A percentile compares a stretch with the other conserved stretches of the same genome.
phyloP scores from a whole-genome alignment of 2,329 filamentous ascomycete species.

The Paradendryphiella salina region DNA sequence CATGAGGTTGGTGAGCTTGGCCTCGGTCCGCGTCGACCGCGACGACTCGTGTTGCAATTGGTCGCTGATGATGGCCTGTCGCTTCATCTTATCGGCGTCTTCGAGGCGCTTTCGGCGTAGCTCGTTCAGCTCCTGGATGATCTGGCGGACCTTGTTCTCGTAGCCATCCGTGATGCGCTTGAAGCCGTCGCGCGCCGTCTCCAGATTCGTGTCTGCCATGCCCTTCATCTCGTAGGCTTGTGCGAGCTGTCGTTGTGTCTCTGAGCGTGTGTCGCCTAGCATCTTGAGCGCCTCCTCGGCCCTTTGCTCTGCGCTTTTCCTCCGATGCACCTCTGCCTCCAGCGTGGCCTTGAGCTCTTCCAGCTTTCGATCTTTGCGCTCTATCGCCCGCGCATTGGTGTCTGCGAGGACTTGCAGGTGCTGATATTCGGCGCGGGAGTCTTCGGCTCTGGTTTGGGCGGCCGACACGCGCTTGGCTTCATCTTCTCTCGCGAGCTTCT shows the following conservation, averaged over 20 bases:
- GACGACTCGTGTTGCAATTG: slow-evolving; percentile 72
- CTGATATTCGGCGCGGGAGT: slow-evolving; percentile 69
- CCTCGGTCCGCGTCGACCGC: slow-evolving; percentile 63
- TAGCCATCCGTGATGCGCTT: slow-evolving; percentile 64
- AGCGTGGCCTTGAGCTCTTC: slow-evolving; percentile 67
- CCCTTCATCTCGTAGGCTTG: slow-evolving; percentile 53
- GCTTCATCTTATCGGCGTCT: slow-evolving; percentile 47
- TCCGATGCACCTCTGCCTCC: slow-evolving; percentile 65
- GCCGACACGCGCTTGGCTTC: slow-evolving; percentile 69
- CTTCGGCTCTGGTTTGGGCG: slow-evolving; percentile 72
- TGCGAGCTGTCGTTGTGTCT: slow-evolving; percentile 66
- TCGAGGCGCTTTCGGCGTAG: slow-evolving; percentile 35
- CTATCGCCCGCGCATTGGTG: slow-evolving; percentile 70
- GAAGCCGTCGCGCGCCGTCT: slow-evolving; percentile 71
- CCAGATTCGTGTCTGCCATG: slow-evolving; percentile 63
- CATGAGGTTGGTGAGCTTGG: slow-evolving; percentile 63
- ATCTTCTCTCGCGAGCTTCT: slow-evolving; percentile 62
- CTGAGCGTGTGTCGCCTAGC: slow-evolving; percentile 63
- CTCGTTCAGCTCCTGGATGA: slow-evolving; percentile 51
- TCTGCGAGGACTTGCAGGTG: slow-evolving; percentile 69
- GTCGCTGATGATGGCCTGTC: slow-evolving; percentile 69
- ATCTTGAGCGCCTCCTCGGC: slow-evolving; percentile 65
- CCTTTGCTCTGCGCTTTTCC: slow-evolving; percentile 61
- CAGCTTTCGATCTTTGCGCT: slow-evolving; percentile 74
- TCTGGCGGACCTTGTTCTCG: slow-evolving; percentile 55